Evolutionary conservation across 202 grass and related monocot species (phyloP).

Genomic region (Musa balbisiana): DNA sequence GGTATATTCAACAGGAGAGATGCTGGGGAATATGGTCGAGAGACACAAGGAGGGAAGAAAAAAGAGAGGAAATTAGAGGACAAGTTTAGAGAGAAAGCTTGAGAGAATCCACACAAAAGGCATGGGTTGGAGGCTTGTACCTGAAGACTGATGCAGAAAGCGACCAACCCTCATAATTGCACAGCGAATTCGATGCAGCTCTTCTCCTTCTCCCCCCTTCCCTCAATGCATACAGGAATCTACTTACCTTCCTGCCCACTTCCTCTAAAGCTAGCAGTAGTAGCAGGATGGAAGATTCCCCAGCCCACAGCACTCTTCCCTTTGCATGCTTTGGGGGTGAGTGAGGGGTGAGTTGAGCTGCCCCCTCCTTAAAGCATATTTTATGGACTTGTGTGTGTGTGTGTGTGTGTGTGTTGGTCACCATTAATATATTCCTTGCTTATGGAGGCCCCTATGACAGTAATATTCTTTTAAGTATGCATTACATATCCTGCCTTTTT

Average conservation of each 20-base stretch:
- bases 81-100: slow-evolving; percentile 9
- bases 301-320: background rate
- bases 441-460: background rate
- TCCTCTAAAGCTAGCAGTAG: background rate
- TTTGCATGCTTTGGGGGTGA: background rate
- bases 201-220: background rate
- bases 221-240: background rate
- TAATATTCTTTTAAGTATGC: background rate
- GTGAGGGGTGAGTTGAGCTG: background rate
- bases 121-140: slow-evolving; percentile 85
- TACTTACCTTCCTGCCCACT: background rate
- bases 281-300: slow-evolving; percentile 6
- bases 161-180: slow-evolving; percentile 40
- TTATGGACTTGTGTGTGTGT: background rate
- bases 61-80: slow-evolving; percentile 7
- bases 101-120: slow-evolving; percentile 45
- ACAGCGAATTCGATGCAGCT: slow-evolving; percentile 6
- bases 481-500: background rate
- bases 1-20: slow-evolving; percentile 71
- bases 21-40: slow-evolving; percentile 34
- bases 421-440: slow-evolving; percentile 11
- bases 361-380: background rate
- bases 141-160: slow-evolving; percentile 90
- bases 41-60: slow-evolving; percentile 49
- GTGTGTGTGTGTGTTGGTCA: background rate